Conservation (phyloP, 78 protist genomes). For the Dictyostelium brefeldianum region DNA sequence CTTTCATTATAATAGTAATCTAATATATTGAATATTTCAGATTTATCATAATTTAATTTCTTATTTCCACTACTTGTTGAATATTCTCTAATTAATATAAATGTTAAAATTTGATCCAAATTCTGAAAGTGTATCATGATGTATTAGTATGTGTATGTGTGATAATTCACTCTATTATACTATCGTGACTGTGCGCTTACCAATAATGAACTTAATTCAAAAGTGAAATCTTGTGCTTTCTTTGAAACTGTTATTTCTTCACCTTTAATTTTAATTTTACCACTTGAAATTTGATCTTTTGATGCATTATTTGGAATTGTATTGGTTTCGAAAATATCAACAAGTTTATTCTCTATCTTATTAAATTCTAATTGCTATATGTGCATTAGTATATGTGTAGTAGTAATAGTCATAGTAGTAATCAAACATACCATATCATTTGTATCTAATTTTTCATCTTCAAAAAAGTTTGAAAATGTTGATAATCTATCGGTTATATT, state of each 20-base stretch:
- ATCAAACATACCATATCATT: conserved; percentile 20
- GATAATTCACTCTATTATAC: too few relatives aligned
- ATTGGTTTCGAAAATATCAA: conserved; percentile 10
- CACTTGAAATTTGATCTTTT: conserved; percentile 40
- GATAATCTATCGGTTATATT: conserved; percentile 13
- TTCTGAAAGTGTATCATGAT: too few relatives aligned
- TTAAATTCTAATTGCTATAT: conserved; percentile 20
- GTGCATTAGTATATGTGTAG: too few relatives aligned
- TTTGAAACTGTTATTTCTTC: neutral
- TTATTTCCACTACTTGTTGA: conserved; percentile 4
- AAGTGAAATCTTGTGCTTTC: conserved; percentile 41
- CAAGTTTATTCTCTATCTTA: conserved; percentile 21
- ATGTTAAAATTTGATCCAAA: conserved; percentile 40
- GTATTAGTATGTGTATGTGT: too few relatives aligned
- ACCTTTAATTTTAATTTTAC: conserved; percentile 59
- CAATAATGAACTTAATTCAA: conserved; percentile 35
- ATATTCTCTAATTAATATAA: conserved; percentile 28
- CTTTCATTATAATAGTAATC: conserved; percentile 51
- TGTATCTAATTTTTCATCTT: conserved; percentile 1
- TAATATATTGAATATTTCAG: conserved; percentile 7
- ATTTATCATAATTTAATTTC: conserved; percentile 16
- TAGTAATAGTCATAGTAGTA: too few relatives aligned
- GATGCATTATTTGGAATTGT: conserved; percentile 12
- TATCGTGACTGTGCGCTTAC: too few relatives aligned
- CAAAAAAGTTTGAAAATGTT: conserved; percentile 6